Evolutionary conservation across 2,329 filamentous ascomycete genomes (phyloP), one percentile per base, ranked within the genome.

Genomic region (Aureobasidium sp.): DNA sequence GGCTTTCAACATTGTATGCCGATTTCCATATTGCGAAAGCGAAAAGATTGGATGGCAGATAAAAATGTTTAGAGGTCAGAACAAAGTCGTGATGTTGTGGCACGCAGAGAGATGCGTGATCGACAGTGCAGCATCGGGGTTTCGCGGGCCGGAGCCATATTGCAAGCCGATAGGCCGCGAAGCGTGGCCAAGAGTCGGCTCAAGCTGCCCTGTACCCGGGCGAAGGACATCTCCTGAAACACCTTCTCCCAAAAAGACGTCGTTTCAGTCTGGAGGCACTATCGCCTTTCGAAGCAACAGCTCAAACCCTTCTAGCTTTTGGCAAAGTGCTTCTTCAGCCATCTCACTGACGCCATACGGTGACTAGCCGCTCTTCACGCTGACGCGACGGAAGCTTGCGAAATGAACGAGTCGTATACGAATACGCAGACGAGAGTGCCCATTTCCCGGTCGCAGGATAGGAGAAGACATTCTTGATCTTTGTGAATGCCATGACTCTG

Each of bases 191-290:
- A 20, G 12, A 29, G 47, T 29, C 55, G 55, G 55, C 34, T 58
- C 42, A 29, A 58, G 15, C 20, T 58, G 55, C 55, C 36, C 22
- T 29, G 55, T 39, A 14, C 42, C 15, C 29, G 12, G 29, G 11
- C 22, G 8, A 25, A 39, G 20, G n/a, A 31, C 42, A 25, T n/a
- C 27, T 22, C 39, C 9, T 34, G 55, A 58, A 58, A 58, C 55
- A 45, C 14, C 41, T 7, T 39, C 42, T 48, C 41, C 37, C 39
- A 36, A 45, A 27, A 56, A 29, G 37, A 3, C 15, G 31, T 25
- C 42, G 55, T 58, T 58, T 58, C 55, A 58, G 55, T 44, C 29
- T 47, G 20, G n/a, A 6, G 48, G 20, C 42, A 58, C 55, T 29
- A 58, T 48, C 34, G 55, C 8, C 15, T 39, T 48, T 31, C 27